A percentile compares a stretch with the other conserved stretches of the same genome.
Evolutionary conservation across 2,329 filamentous ascomycete species (phyloP).

Genomic region (Colletotrichum sidae): DNA sequence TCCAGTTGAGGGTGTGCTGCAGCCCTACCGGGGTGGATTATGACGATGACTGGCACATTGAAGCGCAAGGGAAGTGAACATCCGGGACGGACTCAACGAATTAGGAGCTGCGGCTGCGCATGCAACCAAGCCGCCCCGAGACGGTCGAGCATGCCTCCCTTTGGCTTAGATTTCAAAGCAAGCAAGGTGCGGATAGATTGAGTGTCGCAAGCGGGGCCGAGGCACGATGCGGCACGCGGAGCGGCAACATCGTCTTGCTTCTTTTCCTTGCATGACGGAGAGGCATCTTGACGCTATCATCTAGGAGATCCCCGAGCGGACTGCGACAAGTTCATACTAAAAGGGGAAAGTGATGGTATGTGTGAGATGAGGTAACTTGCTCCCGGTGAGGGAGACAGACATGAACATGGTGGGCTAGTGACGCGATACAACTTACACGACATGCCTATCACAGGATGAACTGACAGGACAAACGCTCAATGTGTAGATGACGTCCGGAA

Average conservation of each 20-base stretch:
- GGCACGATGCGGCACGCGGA: slow-evolving; percentile 10
- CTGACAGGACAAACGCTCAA: not conserved
- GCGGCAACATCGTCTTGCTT: slow-evolving; percentile 12
- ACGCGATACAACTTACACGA: not conserved
- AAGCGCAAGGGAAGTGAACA: slow-evolving; percentile 19
- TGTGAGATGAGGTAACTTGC: slow-evolving; percentile 11
- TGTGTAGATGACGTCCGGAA: slow-evolving; percentile 14
- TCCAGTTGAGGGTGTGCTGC: slow-evolving; percentile 34
- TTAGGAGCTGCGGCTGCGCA: slow-evolving; percentile 30
- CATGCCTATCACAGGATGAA: too few species aligned
- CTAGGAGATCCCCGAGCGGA: slow-evolving; percentile 20
- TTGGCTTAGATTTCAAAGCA: slow-evolving; percentile 22
- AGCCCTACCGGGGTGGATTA: slow-evolving; percentile 33
- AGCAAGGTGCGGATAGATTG: slow-evolving; percentile 32
- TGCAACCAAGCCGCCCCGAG: slow-evolving; percentile 34
- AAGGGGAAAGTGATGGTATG: slow-evolving; percentile 25
- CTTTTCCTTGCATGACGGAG: slow-evolving; percentile 7
- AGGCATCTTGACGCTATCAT: slow-evolving; percentile 19
- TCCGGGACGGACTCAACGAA: slow-evolving; percentile 25
- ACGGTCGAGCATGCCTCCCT: slow-evolving; percentile 29
- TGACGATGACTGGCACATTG: slow-evolving; percentile 15
- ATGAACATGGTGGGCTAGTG: not conserved
- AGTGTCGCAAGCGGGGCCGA: slow-evolving; percentile 3
- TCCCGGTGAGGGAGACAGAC: not conserved
- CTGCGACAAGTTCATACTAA: slow-evolving; percentile 8